Evolutionary conservation across 1,284 basidiomycete species (phyloP), one percentile per base, ranked within the genome.

Genomic region (Rhodotorula sp.): DNA sequence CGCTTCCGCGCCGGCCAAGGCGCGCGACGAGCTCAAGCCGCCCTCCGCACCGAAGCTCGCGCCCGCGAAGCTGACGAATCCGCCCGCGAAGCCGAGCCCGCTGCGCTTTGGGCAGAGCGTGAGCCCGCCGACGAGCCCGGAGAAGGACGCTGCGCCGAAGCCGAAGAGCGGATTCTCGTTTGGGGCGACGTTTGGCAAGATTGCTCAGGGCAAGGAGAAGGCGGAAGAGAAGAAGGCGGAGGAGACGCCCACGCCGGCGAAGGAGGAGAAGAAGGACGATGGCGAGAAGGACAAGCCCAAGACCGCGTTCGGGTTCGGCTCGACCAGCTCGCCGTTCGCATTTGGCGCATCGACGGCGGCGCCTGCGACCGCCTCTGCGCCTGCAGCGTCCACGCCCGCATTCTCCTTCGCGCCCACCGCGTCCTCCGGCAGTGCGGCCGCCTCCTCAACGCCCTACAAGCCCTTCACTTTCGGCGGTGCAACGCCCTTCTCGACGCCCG

Each of bases 91-190:
- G 53, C 74, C 74, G 17, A 59, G 51, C 34, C 74, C 74, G 27
- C 59, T 76, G 12, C 57, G 74, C 34, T 76, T 73, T 32, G 74
- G 72, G 6, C 62, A 70, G 65, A 71, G 69, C 61, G 74, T 63
- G 15, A 71, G 69, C 19, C 71, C 74, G 57, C 73, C 73, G 6
- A 27, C 70, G 48, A 66, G 62, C 19, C 67, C 65, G 6, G 53
- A 56, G 5, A 64, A 66, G 36, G 44, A 44, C 4, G 34, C 53
- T 5, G 34, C 34, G 29, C 22, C 37, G 32, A 67, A 69, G 64
- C 53, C 64, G 12, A 59, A 60, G 58, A 34, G 46, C 12, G 64
- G 65, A 29, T 76, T 76, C 55, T 68, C 61, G 32, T 76, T 76
- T 19, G 75, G 72, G 3, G 72, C 61, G 27, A 36, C 60, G n/a